Percentiles rank a stretch among this genome's conserved stretches.
phyloP scores from a whole-genome alignment of 2,329 filamentous ascomycete genomes.

The Periconia sp. region DNA sequence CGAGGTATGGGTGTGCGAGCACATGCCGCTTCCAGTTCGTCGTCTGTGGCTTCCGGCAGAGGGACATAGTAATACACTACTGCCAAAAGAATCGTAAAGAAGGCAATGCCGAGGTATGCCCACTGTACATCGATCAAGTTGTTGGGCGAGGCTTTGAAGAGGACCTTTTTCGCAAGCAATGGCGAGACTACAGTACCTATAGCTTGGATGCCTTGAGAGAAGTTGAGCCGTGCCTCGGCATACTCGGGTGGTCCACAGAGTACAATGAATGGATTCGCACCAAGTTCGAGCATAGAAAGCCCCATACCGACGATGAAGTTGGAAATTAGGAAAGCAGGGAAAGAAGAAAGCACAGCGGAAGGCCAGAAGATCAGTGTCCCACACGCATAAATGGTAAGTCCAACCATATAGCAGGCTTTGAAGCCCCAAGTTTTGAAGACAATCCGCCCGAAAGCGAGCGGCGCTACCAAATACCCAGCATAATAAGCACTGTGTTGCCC shows the following conservation, averaged over 20 bases:
- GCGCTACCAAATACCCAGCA: conserved; percentile 69
- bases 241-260: conserved; percentile 64
- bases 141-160: conserved; percentile 55
- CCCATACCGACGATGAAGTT: conserved; percentile 66
- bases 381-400: conserved; percentile 63
- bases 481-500: conserved; percentile 73
- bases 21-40: conserved; percentile 59
- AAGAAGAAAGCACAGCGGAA: conserved; percentile 63
- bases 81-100: conserved; percentile 62
- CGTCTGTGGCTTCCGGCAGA: conserved; percentile 63
- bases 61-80: conserved; percentile 63
- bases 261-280: conserved; percentile 64
- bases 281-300: conserved; percentile 61
- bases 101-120: conserved; percentile 64
- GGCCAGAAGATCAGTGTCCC: conserved; percentile 66
- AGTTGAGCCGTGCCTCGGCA: conserved; percentile 61
- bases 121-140: conserved; percentile 64
- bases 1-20: conserved; percentile 44
- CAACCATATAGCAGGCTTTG: conserved; percentile 63
- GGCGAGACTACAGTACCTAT: conserved; percentile 62
- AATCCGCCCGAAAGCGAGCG: conserved; percentile 64
- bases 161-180: conserved; percentile 59
- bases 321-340: conserved; percentile 61
- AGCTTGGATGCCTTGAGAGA: conserved; percentile 64
- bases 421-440: conserved; percentile 63